phyloP scores from a whole-genome alignment of 257 asterid species.

The Salvia hispanica region DNA sequence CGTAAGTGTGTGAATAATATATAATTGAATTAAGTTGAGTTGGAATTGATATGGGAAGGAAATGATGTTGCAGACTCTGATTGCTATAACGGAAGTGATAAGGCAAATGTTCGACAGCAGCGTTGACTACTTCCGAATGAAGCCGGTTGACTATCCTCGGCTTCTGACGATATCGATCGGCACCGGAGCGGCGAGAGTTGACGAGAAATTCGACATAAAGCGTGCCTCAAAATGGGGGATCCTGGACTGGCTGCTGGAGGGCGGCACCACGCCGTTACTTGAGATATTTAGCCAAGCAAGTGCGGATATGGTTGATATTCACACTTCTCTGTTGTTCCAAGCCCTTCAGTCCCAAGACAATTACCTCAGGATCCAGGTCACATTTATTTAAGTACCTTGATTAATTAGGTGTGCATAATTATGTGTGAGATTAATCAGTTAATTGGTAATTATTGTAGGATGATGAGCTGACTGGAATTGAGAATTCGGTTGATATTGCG shows the following conservation, averaged over 20 bases:
- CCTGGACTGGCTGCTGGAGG: constrained; percentile 43
- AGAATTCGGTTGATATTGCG: constrained; percentile 47
- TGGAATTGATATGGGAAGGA: no score
- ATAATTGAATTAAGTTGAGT: no score
- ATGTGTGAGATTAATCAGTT: background rate
- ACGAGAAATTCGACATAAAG: constrained; percentile 40
- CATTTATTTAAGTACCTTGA: no score
- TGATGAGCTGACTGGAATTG: constrained; percentile 47
- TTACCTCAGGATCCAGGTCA: constrained; percentile 63
- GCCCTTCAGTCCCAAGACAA: constrained; percentile 41
- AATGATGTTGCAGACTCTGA: constrained; percentile 34
- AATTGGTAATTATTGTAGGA: constrained; percentile 33
- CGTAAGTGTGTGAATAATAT: no score
- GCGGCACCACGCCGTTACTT: constrained; percentile 48
- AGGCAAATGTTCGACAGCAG: constrained; percentile 51
- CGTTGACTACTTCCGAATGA: constrained; percentile 39
- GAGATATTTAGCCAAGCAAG: constrained; percentile 55
- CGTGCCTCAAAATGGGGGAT: constrained; percentile 55
- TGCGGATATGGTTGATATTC: constrained; percentile 62
- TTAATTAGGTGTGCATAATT: no score
- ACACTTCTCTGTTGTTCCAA: constrained; percentile 46
- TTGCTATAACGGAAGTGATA: constrained; percentile 50
- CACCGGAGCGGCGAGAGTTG: constrained; percentile 50
- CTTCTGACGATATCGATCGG: constrained; percentile 53
- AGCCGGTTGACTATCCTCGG: constrained; percentile 48